phyloP scores from a whole-genome alignment of 768 basidiomycete genomes.

The Mrakia gelida region DNA sequence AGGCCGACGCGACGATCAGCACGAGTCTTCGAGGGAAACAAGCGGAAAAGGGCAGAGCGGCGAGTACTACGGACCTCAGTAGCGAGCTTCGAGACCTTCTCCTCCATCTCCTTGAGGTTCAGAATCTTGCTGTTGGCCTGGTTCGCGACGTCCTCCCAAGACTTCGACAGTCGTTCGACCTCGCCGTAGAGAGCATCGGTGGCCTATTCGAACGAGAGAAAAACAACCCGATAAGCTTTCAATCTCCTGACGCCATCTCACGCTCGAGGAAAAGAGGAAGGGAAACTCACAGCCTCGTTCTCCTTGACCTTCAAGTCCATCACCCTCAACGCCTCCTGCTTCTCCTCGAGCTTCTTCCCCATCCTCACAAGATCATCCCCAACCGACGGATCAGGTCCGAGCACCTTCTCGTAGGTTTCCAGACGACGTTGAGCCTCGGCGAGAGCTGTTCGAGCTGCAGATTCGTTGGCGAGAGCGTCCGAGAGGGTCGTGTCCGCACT shows the following conservation, averaged over 20 bases:
- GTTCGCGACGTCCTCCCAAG: conserved; percentile 78
- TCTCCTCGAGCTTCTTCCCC: conserved; percentile 55
- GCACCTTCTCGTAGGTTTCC: conserved; percentile 57
- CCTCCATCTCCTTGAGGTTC: conserved; percentile 70
- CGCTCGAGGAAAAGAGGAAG: not conserved
- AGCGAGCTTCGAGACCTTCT: conserved; percentile 59
- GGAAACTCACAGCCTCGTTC: conserved; percentile 56
- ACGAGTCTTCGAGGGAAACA: conserved; percentile 7
- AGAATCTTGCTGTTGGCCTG: conserved; percentile 81
- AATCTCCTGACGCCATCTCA: too few relatives aligned
- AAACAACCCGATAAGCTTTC: too few relatives aligned
- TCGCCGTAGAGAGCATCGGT: conserved; percentile 76
- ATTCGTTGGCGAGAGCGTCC: conserved; percentile 9
- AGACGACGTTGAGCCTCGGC: conserved; percentile 33
- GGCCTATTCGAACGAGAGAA: conserved; percentile 51
- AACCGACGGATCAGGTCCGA: conserved; percentile 54
- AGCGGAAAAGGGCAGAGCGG: too few relatives aligned
- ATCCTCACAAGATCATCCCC: conserved; percentile 56
- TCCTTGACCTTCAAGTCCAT: conserved; percentile 63
- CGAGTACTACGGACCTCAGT: conserved; percentile 58
- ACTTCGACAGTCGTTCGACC: conserved; percentile 74
- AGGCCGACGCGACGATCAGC: not conserved
- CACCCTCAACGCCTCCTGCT: conserved; percentile 63
- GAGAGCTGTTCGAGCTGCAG: conserved; percentile 23
- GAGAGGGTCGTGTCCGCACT: not conserved